phyloP scores from a whole-genome alignment of 768 basidiomycete genomes.

The Lactarius hengduanensis region DNA sequence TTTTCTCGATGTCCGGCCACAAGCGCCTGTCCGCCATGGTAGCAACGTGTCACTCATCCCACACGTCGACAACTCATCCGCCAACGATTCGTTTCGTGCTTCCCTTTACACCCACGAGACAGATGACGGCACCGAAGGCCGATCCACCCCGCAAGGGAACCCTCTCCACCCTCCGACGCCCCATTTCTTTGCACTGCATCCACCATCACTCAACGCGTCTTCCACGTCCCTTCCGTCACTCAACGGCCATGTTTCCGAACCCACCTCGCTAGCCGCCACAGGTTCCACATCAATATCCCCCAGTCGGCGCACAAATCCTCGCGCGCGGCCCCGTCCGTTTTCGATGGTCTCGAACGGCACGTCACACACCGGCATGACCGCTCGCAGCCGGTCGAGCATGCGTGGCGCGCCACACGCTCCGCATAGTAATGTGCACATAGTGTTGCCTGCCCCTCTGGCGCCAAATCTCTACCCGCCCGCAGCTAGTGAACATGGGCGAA shows the following conservation, averaged over 20 bases:
- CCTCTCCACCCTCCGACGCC: slow-evolving; percentile 16
- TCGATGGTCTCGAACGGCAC: slow-evolving; percentile 20
- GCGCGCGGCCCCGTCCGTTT: background rate
- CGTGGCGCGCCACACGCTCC: slow-evolving; percentile 63
- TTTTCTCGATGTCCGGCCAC: slow-evolving; percentile 31
- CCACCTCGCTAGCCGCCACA: background rate
- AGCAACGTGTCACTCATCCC: slow-evolving; percentile 39
- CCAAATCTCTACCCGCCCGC: slow-evolving; percentile 34
- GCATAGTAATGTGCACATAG: slow-evolving; percentile 60
- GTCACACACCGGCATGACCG: slow-evolving; percentile 16
- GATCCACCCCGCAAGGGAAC: background rate
- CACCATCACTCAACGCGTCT: slow-evolving; percentile 4
- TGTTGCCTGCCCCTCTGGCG: slow-evolving; percentile 66
- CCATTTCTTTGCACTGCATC: background rate
- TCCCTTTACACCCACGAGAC: slow-evolving; percentile 28
- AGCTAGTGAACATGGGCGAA: background rate
- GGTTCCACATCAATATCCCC: background rate
- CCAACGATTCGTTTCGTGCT: slow-evolving; percentile 16
- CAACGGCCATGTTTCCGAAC: slow-evolving; percentile 8
- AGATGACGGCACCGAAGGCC: slow-evolving; percentile 2
- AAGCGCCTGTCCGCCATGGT: slow-evolving; percentile 30
- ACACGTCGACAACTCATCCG: slow-evolving; percentile 22
- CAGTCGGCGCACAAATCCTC: background rate
- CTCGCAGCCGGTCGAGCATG: slow-evolving; percentile 33
- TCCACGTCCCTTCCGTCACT: slow-evolving; percentile 16